Evolutionary conservation across 257 asterid species (phyloP), one percentile per base, ranked within the genome.

Genomic region (Solanum gracilifrons): DNA sequence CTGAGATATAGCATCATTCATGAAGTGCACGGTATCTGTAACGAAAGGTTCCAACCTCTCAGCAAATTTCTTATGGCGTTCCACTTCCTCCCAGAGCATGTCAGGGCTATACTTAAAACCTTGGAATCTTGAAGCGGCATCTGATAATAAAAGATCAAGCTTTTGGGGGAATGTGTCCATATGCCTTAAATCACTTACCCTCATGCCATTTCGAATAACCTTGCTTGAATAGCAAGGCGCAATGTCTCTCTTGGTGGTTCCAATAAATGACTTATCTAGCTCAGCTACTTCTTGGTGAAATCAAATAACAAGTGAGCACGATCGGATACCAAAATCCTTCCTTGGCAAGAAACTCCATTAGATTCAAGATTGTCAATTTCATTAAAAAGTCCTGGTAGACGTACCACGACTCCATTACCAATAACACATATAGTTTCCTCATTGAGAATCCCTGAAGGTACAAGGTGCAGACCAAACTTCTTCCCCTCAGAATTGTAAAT

Each of bases 191-290:
- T 96, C 99, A 88, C 98, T 41, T 79, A 96, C 98, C 93, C 99
- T 91, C 73, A 96, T 89, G 86, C 99, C 98, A 91, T 96, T 97
- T 18, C 99, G 90, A 75, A 93, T 97, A 76, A 93, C 99, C 92
- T 97, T 97, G 93, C 98, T 97, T 9, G 99, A 97, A 88, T 95
- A 97, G 91, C 95, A 92, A 86, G 99, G 99, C 29, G 99, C 99
- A 86, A 97, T 94, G 48, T 99, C 99, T 92, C 99, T 91, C 92
- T 91, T 90, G n/a, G 99, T 97, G 27, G 99, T 96, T 77, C 99
- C 99, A 74, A 97, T 97, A 88, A 96, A 94, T 72, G 99, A 97
- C 75, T 96, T 95, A 83, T 96, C 95, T 79, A 96, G 98, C 89
- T 96, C 98, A 2, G 95, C 96, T 33, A 95, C 94, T 8, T 10